Evolutionary conservation across 495 filamentous ascomycete genomes (phyloP), one percentile per base, ranked within the genome.

Genomic region (Ramalina peruviana): DNA sequence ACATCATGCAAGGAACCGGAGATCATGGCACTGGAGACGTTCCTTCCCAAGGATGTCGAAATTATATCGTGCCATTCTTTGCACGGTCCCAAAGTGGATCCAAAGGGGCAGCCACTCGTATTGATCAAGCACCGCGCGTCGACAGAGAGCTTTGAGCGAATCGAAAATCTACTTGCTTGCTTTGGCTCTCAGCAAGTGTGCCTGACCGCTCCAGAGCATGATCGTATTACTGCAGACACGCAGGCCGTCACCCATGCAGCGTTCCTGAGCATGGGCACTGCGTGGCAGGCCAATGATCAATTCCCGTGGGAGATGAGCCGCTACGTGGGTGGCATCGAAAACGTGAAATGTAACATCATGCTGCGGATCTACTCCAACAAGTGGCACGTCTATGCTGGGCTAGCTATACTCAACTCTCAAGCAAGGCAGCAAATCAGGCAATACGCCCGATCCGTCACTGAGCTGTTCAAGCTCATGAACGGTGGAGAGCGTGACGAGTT

Each of bases 1-100:
- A 98, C 92, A 2, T 97, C 93, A 4, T 97, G 93, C 72, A 98
- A 98, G 70, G 88, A 88, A 43, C 92, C 90, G 3, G 92, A 98
- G 66, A 90, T 97, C 57, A 80, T 80, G 37, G 89, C 90, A 1
- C 96, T 98, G 61, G 88, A 96, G 56, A 78, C 80, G 53, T 74
- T 95, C 66, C 78, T 98, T 16, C 93, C 92, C 3, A 50, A 61
- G 37, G 92, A 97, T 65, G 86, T 94, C 58, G 82, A 94, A 57
- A 94, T 98, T 53, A 78, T 98, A 49, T 95, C 89, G 1, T 95
- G 88, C 63, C 92, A 98, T 70, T 97, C 93, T 30, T 79, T 98
- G 21, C 93, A 98, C 62, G 92, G 92, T 0, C 92, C 92, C 23
- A 85, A 78, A 55, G 86, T 97, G 53, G 85, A 96, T 60, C 78